Conservation (phyloP, 2,329 filamentous ascomycete genomes). For the Drechslerella dactyloides region DNA sequence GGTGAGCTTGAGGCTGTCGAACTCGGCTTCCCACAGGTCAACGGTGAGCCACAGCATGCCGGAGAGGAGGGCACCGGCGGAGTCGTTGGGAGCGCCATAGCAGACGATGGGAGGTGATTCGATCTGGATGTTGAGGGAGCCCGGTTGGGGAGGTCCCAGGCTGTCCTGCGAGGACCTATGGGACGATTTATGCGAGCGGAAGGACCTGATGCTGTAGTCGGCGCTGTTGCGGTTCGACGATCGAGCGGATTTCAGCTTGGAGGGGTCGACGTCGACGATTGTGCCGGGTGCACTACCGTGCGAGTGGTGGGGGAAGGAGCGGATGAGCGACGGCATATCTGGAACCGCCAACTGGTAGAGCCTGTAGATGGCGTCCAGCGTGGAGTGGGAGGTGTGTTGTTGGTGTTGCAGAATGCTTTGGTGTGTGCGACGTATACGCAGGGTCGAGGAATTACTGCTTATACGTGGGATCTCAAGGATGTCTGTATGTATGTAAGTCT, state of each 20-base stretch:
- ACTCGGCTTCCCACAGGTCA: constrained; percentile 68
- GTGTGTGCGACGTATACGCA: too few relatives aligned
- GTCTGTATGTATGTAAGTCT: too few relatives aligned
- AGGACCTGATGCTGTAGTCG: constrained; percentile 40
- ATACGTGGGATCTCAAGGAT: too few relatives aligned
- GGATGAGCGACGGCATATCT: constrained; percentile 47
- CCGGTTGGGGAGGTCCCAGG: constrained; percentile 19
- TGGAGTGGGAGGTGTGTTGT: constrained; percentile 15
- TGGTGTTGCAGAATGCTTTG: not conserved
- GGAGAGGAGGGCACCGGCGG: constrained; percentile 83
- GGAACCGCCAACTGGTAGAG: constrained; percentile 2
- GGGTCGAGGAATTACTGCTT: too few relatives aligned
- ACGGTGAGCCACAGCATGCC: constrained; percentile 79
- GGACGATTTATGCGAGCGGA: constrained; percentile 40
- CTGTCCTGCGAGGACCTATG: constrained; percentile 25
- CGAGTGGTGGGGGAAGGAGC: constrained; percentile 41
- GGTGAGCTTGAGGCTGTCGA: constrained; percentile 75
- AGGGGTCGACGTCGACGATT: constrained; percentile 39
- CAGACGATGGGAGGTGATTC: constrained; percentile 88
- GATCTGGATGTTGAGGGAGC: constrained; percentile 60
- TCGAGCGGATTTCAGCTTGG: constrained; percentile 22
- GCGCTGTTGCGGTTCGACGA: constrained; percentile 25
- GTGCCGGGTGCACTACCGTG: constrained; percentile 44
- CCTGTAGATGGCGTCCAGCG: constrained; percentile 15
- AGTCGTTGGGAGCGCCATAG: constrained; percentile 75